phyloP scores from a whole-genome alignment of 2,329 filamentous ascomycete species.

The Colletotrichum neosansevieriae region DNA sequence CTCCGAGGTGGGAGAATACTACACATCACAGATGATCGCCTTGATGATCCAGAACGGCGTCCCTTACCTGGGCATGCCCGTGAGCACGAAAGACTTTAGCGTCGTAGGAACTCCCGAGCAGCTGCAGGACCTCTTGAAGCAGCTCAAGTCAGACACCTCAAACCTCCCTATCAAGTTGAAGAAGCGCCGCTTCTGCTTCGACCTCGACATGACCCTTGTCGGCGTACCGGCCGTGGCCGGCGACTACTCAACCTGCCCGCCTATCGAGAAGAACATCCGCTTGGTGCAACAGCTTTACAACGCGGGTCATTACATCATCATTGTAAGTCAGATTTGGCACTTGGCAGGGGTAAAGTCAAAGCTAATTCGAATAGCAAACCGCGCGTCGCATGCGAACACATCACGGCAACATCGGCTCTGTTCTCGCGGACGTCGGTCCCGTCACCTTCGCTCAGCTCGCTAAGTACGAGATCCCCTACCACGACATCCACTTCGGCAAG shows the following conservation, averaged over 20 bases:
- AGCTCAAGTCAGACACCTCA: conserved; percentile 43
- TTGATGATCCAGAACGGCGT: conserved; percentile 44
- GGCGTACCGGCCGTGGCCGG: conserved; percentile 45
- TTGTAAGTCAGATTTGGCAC: conserved; percentile 42
- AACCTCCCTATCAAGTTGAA: conserved; percentile 42
- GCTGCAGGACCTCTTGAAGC: conserved; percentile 45
- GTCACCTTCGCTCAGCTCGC: conserved; percentile 46
- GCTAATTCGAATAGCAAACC: conserved; percentile 42
- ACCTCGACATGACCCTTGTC: conserved; percentile 48
- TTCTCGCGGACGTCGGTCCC: conserved; percentile 45
- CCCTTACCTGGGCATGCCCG: conserved; percentile 44
- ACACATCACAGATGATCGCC: conserved; percentile 45
- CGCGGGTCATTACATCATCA: conserved; percentile 49
- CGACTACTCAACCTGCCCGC: conserved; percentile 48
- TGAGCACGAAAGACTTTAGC: conserved; percentile 44
- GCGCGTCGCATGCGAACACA: conserved; percentile 47
- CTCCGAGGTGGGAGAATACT: conserved; percentile 45
- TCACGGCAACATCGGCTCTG: conserved; percentile 45
- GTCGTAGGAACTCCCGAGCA: conserved; percentile 47
- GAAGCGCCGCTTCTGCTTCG: conserved; percentile 49
- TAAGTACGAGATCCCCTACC: conserved; percentile 46
- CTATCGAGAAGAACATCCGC: conserved; percentile 46
- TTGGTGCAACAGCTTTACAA: conserved; percentile 46
- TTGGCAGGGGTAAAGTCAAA: conserved; percentile 3
- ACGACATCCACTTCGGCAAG: conserved; percentile 48